These are phyloP conservation scores for Suillus sp. DNA, from an alignment of 768 basidiomycete species.

Conservation along the genomic window DNA sequence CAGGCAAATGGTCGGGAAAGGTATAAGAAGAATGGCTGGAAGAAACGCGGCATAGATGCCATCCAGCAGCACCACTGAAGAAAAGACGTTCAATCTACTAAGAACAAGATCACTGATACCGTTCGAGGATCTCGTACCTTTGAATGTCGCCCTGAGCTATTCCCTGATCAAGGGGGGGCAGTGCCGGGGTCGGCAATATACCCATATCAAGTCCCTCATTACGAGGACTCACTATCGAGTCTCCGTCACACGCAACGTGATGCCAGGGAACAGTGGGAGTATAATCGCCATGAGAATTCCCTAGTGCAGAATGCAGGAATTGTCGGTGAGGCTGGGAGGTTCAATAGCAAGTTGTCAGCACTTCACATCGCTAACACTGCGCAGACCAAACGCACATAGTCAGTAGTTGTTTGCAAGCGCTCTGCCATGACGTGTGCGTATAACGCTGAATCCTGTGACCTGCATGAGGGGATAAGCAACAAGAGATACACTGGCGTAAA, in stretches of 20 bases:
- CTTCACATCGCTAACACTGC: not conserved
- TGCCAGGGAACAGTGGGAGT: not conserved
- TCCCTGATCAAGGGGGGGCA: not conserved
- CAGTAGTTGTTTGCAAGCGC: not conserved
- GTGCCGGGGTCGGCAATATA: not conserved
- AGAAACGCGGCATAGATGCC: not conserved
- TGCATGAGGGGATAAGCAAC: not conserved
- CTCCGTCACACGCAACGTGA: not conserved
- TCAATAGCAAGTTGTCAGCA: not conserved
- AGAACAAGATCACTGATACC: no score
- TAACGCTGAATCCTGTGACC: not conserved
- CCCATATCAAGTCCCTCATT: not conserved
- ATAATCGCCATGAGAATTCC: not conserved
- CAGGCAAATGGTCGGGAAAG: not conserved
- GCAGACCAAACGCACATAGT: not conserved
- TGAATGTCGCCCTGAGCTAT: no score
- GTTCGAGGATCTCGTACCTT: not conserved
- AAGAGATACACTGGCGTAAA: not conserved
- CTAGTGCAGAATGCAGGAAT: not conserved
- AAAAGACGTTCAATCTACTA: not conserved
- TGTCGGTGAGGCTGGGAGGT: not conserved
- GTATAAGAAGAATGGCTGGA: not conserved
- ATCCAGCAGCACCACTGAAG: not conserved
- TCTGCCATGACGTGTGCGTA: not conserved
- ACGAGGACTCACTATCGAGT: not conserved